Base-by-base conservation (phyloP, 2,329 filamentous ascomycete genomes). In the Diaporthe sp. region DNA sequence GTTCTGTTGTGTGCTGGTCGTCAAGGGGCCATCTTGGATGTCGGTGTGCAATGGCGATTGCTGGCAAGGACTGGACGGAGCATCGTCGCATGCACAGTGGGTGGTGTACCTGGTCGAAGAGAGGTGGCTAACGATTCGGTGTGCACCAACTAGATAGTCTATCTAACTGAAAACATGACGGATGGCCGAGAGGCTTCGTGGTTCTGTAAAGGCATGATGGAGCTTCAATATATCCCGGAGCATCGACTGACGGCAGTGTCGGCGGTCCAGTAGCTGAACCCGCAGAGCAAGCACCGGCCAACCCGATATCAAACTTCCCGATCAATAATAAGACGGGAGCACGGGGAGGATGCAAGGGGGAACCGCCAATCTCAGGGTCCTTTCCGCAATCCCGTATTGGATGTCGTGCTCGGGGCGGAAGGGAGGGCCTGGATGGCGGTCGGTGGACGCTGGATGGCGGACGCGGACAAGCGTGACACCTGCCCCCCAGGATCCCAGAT, bases 301-400 rank as follows among this genome's bases (percentile, higher is more conserved):
- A 44, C 28, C 58, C 71, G 71, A 42, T 65, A 42, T 61, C 39
- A 62, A 44, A 65, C 7, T 17, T 59, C 58, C 58, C 44, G 42
- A 49, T 25, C 31, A 53, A 51, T 53, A 53, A 51, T 34, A 31
- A 72, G 44, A 39, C 55, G n/a, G 70, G 58, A 57, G 34, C 17
- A 53, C 55, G 46, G n/a, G 70, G 58, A 57, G 34, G n/a, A 53
- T 62, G 46, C 57, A 61, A 72, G 69, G 44, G 70, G 58, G 31
- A 17, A 53, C 39, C 44, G 44, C 22, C 49, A 53, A 61, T 62
- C 53, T 57, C n/a, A 73, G 58, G 58, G 71, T 65, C 71, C 42
- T 57, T 57, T 73, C 71, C 58, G 51, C 46, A 67, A 65, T 73
- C 22, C 71, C 71, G 71, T 73, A 62, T 44, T 73, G 37, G 46